Conservation (phyloP, 768 basidiomycete species). For the Boletus rubescentipes region DNA sequence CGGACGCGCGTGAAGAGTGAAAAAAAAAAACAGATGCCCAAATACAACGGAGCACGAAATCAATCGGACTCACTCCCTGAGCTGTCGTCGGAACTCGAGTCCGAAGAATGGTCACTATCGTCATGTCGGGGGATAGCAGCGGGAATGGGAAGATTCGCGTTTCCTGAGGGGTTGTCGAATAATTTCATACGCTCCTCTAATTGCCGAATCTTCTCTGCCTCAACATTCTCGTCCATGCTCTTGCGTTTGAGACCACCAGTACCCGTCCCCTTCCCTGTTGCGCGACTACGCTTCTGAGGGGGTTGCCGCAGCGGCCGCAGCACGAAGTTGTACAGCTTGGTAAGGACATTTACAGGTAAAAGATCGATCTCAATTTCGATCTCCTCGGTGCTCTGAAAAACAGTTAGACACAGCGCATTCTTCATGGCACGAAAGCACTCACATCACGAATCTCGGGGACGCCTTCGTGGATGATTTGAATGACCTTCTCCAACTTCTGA, state of each 20-base stretch:
- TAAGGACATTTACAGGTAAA: constrained; percentile 81
- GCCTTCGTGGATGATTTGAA: constrained; percentile 92
- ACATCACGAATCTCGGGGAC: constrained; percentile 94
- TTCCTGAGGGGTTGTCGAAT: constrained; percentile 64
- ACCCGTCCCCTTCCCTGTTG: constrained; percentile 72
- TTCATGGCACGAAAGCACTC: constrained; percentile 36
- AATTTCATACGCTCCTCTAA: constrained; percentile 86
- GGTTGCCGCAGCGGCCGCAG: constrained; percentile 73
- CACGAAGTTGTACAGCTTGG: constrained; percentile 95
- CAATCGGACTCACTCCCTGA: constrained; percentile 85
- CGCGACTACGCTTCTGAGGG: constrained; percentile 59
- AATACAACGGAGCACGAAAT: constrained; percentile 23
- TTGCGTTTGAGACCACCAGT: constrained; percentile 91
- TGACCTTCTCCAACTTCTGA: constrained; percentile 81
- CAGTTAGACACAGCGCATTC: constrained; percentile 12
- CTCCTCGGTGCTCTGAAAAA: constrained; percentile 84
- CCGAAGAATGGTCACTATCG: constrained; percentile 74
- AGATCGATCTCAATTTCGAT: constrained; percentile 98
- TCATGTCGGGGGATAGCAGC: constrained; percentile 35
- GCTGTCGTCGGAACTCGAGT: constrained; percentile 78
- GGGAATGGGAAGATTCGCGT: constrained; percentile 32
- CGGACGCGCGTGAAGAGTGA: constrained; percentile 8
- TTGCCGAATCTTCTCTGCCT: constrained; percentile 91
- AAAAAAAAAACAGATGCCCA: constrained; percentile 15
- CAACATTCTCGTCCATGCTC: constrained; percentile 96